A percentile compares a stretch with the other conserved stretches of the same genome.
phyloP scores from a whole-genome alignment of 192 early-diverging fungal genomes.

The Backusella circina region DNA sequence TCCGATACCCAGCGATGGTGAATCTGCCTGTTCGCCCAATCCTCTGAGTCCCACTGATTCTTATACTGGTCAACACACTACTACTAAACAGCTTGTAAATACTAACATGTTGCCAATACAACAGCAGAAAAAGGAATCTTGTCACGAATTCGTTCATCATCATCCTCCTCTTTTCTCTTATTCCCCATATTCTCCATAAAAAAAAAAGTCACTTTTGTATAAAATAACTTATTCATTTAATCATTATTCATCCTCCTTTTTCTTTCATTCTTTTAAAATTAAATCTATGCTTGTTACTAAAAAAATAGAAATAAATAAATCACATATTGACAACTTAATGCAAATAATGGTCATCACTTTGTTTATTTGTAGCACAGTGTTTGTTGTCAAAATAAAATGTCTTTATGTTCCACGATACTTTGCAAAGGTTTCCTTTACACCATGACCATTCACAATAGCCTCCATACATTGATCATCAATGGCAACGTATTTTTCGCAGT shows the following conservation, averaged over 20 bases:
- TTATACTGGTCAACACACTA: background rate
- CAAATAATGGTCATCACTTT: background rate
- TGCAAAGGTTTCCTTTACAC: slow-evolving; percentile 46
- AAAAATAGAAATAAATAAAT: background rate
- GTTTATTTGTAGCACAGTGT: background rate
- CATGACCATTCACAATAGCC: slow-evolving; percentile 41
- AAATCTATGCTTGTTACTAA: too few species aligned
- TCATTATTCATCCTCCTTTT: too few species aligned
- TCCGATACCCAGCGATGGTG: background rate
- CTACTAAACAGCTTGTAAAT: background rate
- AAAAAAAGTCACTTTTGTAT: too few species aligned
- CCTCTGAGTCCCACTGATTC: background rate
- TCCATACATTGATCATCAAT: slow-evolving; percentile 52
- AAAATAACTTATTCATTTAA: too few species aligned
- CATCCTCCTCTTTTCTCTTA: background rate
- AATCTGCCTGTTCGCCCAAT: background rate
- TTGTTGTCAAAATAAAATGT: background rate
- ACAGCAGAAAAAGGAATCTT: background rate
- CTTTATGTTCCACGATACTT: slow-evolving; percentile 39
- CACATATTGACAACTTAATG: background rate
- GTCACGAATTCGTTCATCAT: background rate
- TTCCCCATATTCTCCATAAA: background rate
- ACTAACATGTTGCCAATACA: background rate
- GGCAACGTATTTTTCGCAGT: slow-evolving; percentile 41
- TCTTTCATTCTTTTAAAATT: too few species aligned